Evolutionary conservation across 164 flowering plant genomes (phyloP).

Genomic region (Nymphaea colorata): DNA sequence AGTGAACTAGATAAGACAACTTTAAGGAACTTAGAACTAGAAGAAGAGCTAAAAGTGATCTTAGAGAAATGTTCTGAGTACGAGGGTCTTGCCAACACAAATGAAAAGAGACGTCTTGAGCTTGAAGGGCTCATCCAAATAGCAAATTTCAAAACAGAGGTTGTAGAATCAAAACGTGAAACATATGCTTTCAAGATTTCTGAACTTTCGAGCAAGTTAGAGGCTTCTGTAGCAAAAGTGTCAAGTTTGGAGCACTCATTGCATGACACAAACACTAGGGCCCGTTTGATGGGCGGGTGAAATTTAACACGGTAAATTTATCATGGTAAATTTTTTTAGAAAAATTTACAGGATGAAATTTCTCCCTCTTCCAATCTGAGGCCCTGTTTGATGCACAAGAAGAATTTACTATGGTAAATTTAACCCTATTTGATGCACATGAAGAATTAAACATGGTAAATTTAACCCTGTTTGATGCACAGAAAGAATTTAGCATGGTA

Average conservation of each 20-base stretch:
- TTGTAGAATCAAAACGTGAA: constrained; percentile 36
- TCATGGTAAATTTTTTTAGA: too few species aligned
- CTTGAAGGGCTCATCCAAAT: constrained; percentile 43
- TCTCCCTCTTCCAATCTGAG: too few species aligned
- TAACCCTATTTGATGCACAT: too few species aligned
- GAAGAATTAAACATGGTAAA: too few species aligned
- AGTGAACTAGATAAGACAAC: neutral
- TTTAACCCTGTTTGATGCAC: too few species aligned
- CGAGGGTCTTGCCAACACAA: constrained; percentile 6
- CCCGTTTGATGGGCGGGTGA: too few species aligned
- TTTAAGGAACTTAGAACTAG: constrained; percentile 60
- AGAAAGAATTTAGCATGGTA: too few species aligned
- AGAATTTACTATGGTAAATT: too few species aligned
- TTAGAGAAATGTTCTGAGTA: constrained; percentile 34
- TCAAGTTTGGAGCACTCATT: constrained; percentile 56
- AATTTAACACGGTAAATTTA: too few species aligned
- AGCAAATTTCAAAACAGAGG: constrained; percentile 46
- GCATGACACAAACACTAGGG: constrained; percentile 36
- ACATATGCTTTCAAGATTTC: constrained; percentile 28
- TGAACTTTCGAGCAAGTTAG: constrained; percentile 49
- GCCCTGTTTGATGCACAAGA: too few species aligned
- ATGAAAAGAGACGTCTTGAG: constrained; percentile 50
- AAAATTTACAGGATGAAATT: too few species aligned
- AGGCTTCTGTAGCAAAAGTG: constrained; percentile 36
- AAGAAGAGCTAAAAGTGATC: constrained; percentile 45